These are phyloP conservation scores for Paecilomyces niveus DNA, from an alignment of 2,329 filamentous ascomycete genomes.

Conservation along the genomic window DNA sequence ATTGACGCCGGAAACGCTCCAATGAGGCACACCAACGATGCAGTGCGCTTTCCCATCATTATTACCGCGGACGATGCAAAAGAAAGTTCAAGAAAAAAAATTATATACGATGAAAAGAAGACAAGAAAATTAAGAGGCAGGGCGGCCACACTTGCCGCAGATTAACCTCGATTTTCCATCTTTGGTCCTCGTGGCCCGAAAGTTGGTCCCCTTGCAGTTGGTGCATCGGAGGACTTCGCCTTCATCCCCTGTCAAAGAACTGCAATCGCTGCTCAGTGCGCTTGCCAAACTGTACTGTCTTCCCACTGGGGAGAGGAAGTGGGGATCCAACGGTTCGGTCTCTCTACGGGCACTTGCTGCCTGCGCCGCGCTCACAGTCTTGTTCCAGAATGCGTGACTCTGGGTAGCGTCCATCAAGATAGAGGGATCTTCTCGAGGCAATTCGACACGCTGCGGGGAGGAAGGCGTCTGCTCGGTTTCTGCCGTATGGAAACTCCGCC, in stretches of 20 bases:
- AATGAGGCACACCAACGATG: neutral
- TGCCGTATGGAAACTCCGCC: conserved; percentile 8
- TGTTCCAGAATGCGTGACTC: conserved; percentile 49
- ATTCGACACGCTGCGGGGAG: neutral
- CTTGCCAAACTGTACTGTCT: conserved; percentile 44
- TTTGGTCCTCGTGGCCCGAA: conserved; percentile 52
- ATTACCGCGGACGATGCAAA: neutral
- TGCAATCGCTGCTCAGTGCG: conserved; percentile 51
- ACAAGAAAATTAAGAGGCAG: conserved; percentile 13
- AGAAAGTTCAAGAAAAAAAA: neutral
- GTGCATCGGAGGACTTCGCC: conserved; percentile 49
- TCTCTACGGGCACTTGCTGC: conserved; percentile 19
- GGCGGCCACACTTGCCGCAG: conserved; percentile 49
- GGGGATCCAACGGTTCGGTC: conserved; percentile 13
- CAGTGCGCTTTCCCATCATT: neutral
- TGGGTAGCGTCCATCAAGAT: conserved; percentile 36
- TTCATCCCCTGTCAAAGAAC: conserved; percentile 35
- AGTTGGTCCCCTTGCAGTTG: conserved; percentile 55
- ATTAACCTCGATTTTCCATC: conserved; percentile 50
- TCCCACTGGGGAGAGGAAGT: conserved; percentile 14
- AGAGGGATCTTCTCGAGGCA: neutral
- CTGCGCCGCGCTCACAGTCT: conserved; percentile 31
- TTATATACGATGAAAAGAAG: neutral
- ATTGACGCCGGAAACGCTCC: neutral
- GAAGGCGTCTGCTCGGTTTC: neutral